Evolutionary conservation across 2,329 filamentous ascomycete genomes (phyloP), one percentile per base, ranked within the genome.

Genomic region (Parastagonospora avenae): DNA sequence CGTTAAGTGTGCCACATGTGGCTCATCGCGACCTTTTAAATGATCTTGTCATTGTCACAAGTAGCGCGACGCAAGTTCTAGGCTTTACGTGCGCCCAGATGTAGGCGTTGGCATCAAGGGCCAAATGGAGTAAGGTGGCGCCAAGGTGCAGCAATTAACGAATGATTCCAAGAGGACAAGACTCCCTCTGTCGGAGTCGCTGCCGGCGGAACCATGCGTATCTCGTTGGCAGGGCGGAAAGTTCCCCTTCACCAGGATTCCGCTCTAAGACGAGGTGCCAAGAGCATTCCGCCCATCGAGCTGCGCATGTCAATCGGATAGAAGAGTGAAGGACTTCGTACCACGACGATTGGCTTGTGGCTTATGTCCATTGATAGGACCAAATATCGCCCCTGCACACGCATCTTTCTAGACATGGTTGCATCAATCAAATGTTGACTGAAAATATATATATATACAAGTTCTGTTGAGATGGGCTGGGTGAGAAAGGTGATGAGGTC

Each of bases 31-130:
- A 35, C 19, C 45, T 48, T 57, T 54, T 55, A 59, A 44, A 1
- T 27, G 30, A 9, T 28, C 16, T 38, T 30, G 12, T 50, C 9
- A 35, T 32, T 46, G 36, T 12, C 19, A 24, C 19, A 38, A 45
- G 32, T 48, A 46, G 49, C 33, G 44, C 59, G 43, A 57, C 15
- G 7, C n/a, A 38, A 38, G 19, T 44, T 52, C 42, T 48, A 53
- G 52, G 39, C 19, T 46, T 46, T 66, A 68, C 65, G 65, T 70
- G 61, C 52, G 66, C 66, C 65, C 58, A 70, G 66, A 49, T 15
- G 47, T 19, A 19, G 47, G n/a, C 11, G 41, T 47, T 60, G 48
- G 50, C 48, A 44, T 39, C 31, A 19, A 8, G 36, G 46, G 15
- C 37, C 37, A 12, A 37, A 56, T 42, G 1, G 9, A 49, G 56